Evolutionary conservation across 345 rosid species (phyloP), one percentile per base, ranked within the genome.

Genomic region (Populus tremula): DNA sequence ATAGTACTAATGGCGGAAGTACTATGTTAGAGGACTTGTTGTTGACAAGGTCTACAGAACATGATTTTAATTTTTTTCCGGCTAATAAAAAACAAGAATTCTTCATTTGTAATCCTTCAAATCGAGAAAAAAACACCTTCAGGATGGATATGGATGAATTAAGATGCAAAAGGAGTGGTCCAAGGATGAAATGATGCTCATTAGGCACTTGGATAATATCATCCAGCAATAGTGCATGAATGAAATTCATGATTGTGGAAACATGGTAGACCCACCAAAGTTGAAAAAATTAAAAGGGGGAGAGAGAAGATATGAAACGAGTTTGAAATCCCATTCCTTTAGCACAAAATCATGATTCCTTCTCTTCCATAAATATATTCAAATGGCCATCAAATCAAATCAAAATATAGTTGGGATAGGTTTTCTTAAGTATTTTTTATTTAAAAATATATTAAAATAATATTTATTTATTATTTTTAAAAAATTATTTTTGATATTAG

Each of bases 361-460:
- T 29, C 5, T 74, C 62, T 43, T 50, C 47, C 43, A 38, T 2
- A 9, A 41, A 41, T 38, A 18, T 75, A 49, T 63, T 23, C 35
- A 68, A 25, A 39, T 38, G 62, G 70, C 63, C 10, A 43, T 77
- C 79, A 77, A 59, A 70, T 70, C 62, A 27, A 27, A 27, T 27
- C 27, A 27, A 27, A 27, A 27, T 27, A 27, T 27, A 25, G 25
- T 25, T 25, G 25, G 25, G 25, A 25, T 25, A 25, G 31, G 31
- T 29, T 29, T 29, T 29, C 1, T 2, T 2, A 1, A 29, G 2
- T 29, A 2, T 29, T 1, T 4, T 33, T 33, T 33, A 0, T 0
- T 4, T 4, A 0, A 33, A 33, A 33, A 33, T 4, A 33, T 4
- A 33, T 33, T 0, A 33, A 33, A 33, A 33, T 33, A 33, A 33